phyloP scores from a whole-genome alignment of 169 alveolate genomes.

The Eimeria acervulina region DNA sequence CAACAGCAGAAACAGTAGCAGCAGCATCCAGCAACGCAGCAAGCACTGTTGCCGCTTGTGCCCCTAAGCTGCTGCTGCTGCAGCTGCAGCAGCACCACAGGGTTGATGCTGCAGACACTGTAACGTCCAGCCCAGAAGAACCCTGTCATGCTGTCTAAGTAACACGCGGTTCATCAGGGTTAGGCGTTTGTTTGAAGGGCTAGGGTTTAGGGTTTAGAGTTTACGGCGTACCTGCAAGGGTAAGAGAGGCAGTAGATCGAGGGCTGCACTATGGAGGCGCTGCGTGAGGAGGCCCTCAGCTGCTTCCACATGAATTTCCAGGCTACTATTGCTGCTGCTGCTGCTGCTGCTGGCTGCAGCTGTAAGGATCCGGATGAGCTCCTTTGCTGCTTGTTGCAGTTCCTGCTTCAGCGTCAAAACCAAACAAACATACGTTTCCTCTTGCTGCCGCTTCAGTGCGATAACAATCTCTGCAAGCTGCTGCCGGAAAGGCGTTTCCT shows the following conservation, averaged over 20 bases:
- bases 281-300: conserved; percentile 39
- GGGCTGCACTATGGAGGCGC: conserved; percentile 49
- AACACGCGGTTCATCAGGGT: background rate
- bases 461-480: conserved; percentile 22
- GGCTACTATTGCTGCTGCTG: conserved; percentile 15
- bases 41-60: background rate
- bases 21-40: background rate
- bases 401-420: conserved; percentile 4
- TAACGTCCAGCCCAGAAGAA: background rate
- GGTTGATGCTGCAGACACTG: too few relatives aligned
- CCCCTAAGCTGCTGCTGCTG: background rate
- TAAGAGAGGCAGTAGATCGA: conserved; percentile 12
- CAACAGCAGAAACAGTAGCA: background rate
- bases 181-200: background rate
- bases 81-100: background rate
- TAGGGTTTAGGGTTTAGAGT: background rate
- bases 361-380: background rate
- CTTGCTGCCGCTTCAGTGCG: conserved; percentile 59
- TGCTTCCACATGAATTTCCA: conserved; percentile 45
- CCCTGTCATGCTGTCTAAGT: background rate
- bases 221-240: conserved; percentile 32
- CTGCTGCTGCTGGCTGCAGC: conserved; percentile 4
- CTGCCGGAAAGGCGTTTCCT: conserved; percentile 5
- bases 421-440: background rate
- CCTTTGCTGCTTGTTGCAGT: conserved; percentile 30